Evolutionary conservation across 345 rosid species (phyloP).

Genomic region (Melaleuca alternifolia): DNA sequence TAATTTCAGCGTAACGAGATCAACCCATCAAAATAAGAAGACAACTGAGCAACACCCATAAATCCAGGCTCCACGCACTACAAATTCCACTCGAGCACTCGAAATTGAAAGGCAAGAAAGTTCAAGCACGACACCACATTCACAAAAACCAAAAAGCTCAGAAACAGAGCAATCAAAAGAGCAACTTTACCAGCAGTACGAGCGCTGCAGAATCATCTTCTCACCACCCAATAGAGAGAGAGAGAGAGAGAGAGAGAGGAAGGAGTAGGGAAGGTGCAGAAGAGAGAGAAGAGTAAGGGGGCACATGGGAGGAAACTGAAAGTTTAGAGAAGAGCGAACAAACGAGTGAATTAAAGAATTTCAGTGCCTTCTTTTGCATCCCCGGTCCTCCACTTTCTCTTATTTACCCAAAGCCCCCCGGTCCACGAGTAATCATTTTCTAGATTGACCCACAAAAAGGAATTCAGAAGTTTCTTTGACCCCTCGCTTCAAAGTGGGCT

Average conservation of each 20-base stretch:
- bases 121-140: neutral
- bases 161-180: neutral
- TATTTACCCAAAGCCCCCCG: neutral
- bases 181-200: neutral
- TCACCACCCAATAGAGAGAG: neutral
- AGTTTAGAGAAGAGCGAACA: neutral
- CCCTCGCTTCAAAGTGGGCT: neutral
- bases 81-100: neutral
- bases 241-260: neutral
- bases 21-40: neutral
- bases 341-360: neutral
- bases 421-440: neutral
- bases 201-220: neutral
- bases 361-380: neutral
- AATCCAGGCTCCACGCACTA: neutral
- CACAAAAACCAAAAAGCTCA: neutral
- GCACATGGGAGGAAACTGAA: constrained; percentile 2
- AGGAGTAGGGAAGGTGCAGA: neutral
- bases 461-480: neutral
- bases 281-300: neutral
- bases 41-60: neutral
- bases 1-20: neutral
- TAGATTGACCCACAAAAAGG: neutral
- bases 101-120: neutral
- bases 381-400: neutral